A percentile compares a stretch with the other conserved stretches of the same genome.
phyloP scores from a whole-genome alignment of 192 early-diverging fungal species.

The Coemansia sp. region DNA sequence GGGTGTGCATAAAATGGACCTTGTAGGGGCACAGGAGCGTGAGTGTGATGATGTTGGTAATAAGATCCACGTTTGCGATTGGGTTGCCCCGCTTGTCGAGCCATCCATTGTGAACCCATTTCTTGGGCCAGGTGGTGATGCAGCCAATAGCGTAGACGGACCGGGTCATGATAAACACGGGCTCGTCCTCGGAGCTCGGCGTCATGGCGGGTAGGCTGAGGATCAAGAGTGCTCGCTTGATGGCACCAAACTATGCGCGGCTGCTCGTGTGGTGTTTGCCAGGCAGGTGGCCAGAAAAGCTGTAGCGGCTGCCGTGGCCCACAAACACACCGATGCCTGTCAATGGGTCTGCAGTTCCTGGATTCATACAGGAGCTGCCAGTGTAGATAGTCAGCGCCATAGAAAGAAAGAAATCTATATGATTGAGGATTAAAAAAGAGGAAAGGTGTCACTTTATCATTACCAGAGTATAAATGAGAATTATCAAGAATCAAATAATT shows the following conservation, averaged over 20 bases:
- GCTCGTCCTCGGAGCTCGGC: not conserved
- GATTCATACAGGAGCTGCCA: not conserved
- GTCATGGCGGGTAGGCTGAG: not conserved
- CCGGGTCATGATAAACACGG: not conserved
- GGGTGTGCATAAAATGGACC: not conserved
- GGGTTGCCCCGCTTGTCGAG: not conserved
- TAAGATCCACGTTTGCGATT: not conserved
- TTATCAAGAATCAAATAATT: no score
- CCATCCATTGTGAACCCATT: not conserved
- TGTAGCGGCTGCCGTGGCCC: not conserved
- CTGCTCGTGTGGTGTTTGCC: not conserved
- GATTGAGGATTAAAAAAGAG: not conserved
- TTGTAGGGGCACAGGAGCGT: not conserved
- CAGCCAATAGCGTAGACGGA: not conserved
- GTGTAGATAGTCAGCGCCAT: not conserved
- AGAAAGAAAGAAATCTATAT: not conserved
- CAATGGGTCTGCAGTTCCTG: not conserved
- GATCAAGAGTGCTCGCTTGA: not conserved
- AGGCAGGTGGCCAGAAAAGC: not conserved
- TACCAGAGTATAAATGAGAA: no score
- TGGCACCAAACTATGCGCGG: not conserved
- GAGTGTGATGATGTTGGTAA: not conserved
- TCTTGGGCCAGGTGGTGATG: not conserved
- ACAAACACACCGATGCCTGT: not conserved
- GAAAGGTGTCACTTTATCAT: no score